Conservation (phyloP, 2,329 filamentous ascomycete species). For the Diaporthe aspalathi region DNA sequence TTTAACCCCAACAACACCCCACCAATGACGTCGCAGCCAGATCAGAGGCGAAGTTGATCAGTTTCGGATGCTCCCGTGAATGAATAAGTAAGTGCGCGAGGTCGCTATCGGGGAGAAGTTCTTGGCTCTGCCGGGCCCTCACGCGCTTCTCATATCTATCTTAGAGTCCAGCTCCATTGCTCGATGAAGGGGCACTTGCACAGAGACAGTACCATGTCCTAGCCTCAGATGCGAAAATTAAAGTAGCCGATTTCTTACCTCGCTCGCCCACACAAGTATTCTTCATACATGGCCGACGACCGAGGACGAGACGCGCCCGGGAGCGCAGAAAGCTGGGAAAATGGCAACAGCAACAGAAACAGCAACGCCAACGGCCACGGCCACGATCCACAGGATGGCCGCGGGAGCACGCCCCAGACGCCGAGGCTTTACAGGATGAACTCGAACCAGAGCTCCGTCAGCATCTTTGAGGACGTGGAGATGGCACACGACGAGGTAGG, state of each 20-base stretch:
- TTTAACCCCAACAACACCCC: background rate
- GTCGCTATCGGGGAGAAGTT: background rate
- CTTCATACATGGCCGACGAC: conserved; percentile 36
- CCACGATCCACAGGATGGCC: conserved; percentile 37
- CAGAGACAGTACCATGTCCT: background rate
- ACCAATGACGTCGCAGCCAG: conserved; percentile 34
- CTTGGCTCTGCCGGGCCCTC: background rate
- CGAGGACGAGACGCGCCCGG: conserved; percentile 28
- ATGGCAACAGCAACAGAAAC: conserved; percentile 8
- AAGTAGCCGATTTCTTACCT: conserved; percentile 7
- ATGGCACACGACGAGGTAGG: conserved; percentile 95
- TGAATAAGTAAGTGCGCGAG: conserved; percentile 3
- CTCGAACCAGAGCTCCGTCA: conserved; percentile 79
- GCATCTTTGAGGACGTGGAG: conserved; percentile 94
- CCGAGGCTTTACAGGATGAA: conserved; percentile 69
- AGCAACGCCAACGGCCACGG: conserved; percentile 35
- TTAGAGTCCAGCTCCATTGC: background rate
- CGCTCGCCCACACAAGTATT: background rate
- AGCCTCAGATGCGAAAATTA: conserved; percentile 28
- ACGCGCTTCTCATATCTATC: background rate
- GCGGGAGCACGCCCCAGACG: conserved; percentile 39
- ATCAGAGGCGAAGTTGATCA: background rate
- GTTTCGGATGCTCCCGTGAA: conserved; percentile 11
- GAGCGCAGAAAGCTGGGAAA: conserved; percentile 23
- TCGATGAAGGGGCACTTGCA: background rate